phyloP scores from a whole-genome alignment of 2,329 filamentous ascomycete species.

The Xylariaceae sp. region DNA sequence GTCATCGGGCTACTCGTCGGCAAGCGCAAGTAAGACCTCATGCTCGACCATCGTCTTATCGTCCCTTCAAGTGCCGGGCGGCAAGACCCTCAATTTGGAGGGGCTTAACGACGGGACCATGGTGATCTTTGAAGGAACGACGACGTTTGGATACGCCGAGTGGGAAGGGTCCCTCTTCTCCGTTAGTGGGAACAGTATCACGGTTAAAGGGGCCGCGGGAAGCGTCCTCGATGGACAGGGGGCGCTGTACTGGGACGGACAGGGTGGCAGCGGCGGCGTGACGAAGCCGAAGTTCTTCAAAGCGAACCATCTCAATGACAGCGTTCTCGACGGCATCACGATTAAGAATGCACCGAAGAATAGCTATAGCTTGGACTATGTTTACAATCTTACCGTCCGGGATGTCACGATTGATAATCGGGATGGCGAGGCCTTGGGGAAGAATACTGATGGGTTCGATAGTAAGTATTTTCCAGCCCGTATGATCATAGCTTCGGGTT shows the following conservation, averaged over 20 bases:
- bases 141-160: conserved; percentile 60
- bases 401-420: conserved; percentile 44
- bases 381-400: conserved; percentile 35
- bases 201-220: conserved; percentile 47
- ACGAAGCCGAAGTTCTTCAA: conserved; percentile 62
- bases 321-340: conserved; percentile 36
- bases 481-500: not conserved
- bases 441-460: conserved; percentile 54
- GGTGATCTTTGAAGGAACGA: conserved; percentile 59
- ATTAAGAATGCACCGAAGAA: conserved; percentile 46
- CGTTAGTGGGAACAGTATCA: conserved; percentile 52
- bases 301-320: conserved; percentile 46
- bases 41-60: conserved; percentile 52
- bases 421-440: conserved; percentile 41
- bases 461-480: conserved; percentile 12
- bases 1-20: conserved; percentile 35
- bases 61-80: conserved; percentile 52
- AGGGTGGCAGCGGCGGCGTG: conserved; percentile 55
- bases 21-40: conserved; percentile 42
- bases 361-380: conserved; percentile 41
- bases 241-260: conserved; percentile 53
- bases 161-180: conserved; percentile 61
- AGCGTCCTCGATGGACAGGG: conserved; percentile 53
- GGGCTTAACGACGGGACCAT: conserved; percentile 23
- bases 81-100: conserved; percentile 48